Percentiles rank a stretch among this genome's conserved stretches.
These are phyloP conservation scores for Polytrichum formosum DNA, from an alignment of 225 moss, liverwort and hornwort genomes.

Conservation along the genomic window DNA sequence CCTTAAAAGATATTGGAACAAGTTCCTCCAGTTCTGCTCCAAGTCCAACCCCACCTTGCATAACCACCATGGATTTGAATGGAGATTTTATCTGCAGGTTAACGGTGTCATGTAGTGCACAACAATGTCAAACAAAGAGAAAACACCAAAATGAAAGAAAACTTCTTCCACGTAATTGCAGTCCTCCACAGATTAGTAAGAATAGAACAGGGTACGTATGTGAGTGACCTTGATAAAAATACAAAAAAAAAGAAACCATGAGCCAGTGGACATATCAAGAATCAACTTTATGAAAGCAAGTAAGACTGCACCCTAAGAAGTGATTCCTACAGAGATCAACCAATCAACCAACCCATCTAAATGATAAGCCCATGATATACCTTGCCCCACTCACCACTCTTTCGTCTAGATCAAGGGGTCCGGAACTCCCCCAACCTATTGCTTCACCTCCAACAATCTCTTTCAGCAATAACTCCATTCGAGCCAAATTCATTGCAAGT, in stretches of 20 bases:
- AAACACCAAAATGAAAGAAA: too few relatives aligned
- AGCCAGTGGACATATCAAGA: background rate
- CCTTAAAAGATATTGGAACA: constrained; percentile 26
- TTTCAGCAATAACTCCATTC: constrained; percentile 37
- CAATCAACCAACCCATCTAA: too few relatives aligned
- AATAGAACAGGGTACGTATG: too few relatives aligned
- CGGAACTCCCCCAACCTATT: constrained; percentile 34
- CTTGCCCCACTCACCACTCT: constrained; percentile 29
- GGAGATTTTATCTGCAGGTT: constrained; percentile 43
- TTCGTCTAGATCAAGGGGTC: constrained; percentile 25
- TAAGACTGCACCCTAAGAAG: too few relatives aligned
- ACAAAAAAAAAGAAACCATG: background rate
- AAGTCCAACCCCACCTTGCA: constrained; percentile 26
- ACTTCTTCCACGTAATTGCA: too few relatives aligned
- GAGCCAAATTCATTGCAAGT: constrained; percentile 20
- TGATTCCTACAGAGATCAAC: too few relatives aligned
- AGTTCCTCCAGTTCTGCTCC: constrained; percentile 31
- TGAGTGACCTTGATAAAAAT: too few relatives aligned
- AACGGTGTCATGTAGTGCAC: constrained; percentile 1
- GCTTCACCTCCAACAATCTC: constrained; percentile 49
- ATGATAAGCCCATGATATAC: background rate
- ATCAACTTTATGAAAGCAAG: background rate
- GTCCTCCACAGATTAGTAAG: too few relatives aligned
- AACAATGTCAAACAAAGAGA: constrained; percentile 3
- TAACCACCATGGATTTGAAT: constrained; percentile 48